Base-by-base conservation (phyloP, 1,284 basidiomycete species). In the Irpex sp. region DNA sequence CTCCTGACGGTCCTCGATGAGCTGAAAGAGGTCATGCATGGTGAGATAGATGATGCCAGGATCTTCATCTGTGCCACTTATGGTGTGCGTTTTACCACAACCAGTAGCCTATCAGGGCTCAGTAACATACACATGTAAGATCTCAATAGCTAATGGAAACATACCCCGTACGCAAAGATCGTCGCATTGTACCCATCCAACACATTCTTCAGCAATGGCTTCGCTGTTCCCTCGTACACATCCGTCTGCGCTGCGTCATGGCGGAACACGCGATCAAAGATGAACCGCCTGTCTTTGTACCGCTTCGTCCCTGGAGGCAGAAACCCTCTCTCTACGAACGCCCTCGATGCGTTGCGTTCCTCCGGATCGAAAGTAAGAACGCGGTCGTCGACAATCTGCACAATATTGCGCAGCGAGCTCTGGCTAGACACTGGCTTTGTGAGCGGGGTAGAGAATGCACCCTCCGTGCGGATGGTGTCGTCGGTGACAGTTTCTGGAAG, bases 21-120 rank as follows among this genome's bases (percentile, higher is more conserved):
- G 85, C 68, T 90, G 88, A 74, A 97, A 98, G 63, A 98, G 86
- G 75, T 97, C 94, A 52, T 93, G 87, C 96, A 98, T 98, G n/a
- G 95, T 93, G 63, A 93, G 83, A 75, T 97, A 95, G 74, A 98
- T 97, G 71, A 97, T 89, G 34, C 96, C 96, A 13, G 95, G 93
- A 74, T 96, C 91, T 17, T 77, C 73, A 58, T 91, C 88, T 34
- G 90, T 91, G 64, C 96, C 96, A 72, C 94, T 97, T 74, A 98
- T 97, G 34, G 96, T 98, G 76, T 98, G 95, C 8, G 96, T 98
- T 78, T 98, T 98, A 65, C 96, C 96, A 74, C 96, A 98, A 15
- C 96, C 96, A 9, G 96, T 98, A 17, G 96, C 96, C 96, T 98
- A 71, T 13, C 17, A 38, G 51, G 13, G 19, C 62, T 56, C 34